Percentiles rank a stretch among this genome's conserved stretches.
phyloP scores from a whole-genome alignment of 257 asterid species.

The Lithospermum erythrorhizon region DNA sequence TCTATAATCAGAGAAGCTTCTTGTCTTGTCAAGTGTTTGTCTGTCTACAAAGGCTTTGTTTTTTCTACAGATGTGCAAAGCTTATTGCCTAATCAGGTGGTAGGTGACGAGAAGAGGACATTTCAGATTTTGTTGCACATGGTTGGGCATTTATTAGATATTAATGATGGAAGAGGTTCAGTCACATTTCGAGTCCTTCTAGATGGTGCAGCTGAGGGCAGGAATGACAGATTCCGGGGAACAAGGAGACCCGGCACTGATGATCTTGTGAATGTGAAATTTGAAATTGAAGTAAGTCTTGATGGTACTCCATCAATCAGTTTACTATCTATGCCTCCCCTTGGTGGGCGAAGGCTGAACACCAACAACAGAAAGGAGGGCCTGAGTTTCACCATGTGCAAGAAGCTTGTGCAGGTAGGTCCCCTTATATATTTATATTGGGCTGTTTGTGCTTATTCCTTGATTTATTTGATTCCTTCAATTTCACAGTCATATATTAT shows the following conservation, averaged over 20 bases:
- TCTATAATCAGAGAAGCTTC: conserved; percentile 30
- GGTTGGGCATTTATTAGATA: conserved; percentile 36
- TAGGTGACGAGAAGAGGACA: conserved; percentile 36
- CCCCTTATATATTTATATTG: not conserved
- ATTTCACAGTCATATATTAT: not conserved
- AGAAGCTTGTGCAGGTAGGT: conserved; percentile 39
- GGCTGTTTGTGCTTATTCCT: not conserved
- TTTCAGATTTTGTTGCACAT: conserved; percentile 39
- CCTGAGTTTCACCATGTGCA: conserved; percentile 42
- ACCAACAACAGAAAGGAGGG: conserved; percentile 29
- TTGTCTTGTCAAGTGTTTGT: conserved; percentile 32
- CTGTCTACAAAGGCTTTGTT: conserved; percentile 25
- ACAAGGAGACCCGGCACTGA: conserved; percentile 26
- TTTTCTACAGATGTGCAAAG: conserved; percentile 25
- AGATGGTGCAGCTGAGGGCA: conserved; percentile 21
- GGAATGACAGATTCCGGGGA: conserved; percentile 20
- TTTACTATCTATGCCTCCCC: conserved; percentile 17
- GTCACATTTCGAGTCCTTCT: conserved; percentile 27
- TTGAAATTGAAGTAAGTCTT: conserved; percentile 29
- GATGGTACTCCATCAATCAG: conserved; percentile 24
- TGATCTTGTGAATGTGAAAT: conserved; percentile 22
- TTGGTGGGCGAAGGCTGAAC: conserved; percentile 24
- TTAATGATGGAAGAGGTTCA: conserved; percentile 22
- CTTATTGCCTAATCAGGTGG: conserved; percentile 31
- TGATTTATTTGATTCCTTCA: not conserved